Evolutionary conservation across 164 flowering plant species (phyloP), one percentile per base, ranked within the genome.

Genomic region (Annona cherimola): DNA sequence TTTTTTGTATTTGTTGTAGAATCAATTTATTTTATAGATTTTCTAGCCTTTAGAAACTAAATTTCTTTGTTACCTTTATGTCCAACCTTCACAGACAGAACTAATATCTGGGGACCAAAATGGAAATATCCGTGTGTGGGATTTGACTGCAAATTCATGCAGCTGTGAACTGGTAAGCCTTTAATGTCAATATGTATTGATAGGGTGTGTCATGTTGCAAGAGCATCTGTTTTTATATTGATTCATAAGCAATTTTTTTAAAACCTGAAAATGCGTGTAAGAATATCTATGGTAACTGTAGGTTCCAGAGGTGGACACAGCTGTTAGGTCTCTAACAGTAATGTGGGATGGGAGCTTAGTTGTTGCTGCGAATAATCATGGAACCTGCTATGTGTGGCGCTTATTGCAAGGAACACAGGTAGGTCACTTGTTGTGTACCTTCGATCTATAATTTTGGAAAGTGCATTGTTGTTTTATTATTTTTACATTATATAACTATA

Each of bases 331-430:
- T 63, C 75, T 96, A 46, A 96, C 97, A 35, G 95, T 93, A 16
- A 96, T 93, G 99, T 96, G 94, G 94, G 99, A 96, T 80, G 99
- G 99, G 70, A 93, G 96, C 78, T 77, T 96, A 85, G 96, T 93
- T 42, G 98, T 93, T 80, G 99, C 99, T 65, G 99, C 99, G 74
- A 96, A 96, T 75, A 92, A 92, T 78, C 81, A 81, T 70, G 98
- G 99, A 62, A 93, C 98, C 45, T 95, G 99, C 73, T 95, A 93
- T 75, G 97, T 95, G 39, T 95, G 99, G 99, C 94, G 99, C 54
- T 81, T 95, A 83, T 75, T 90, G 74, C 84, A 87, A 41, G 99
- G 99, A 39, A 91, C 83, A 42, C 96, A 90, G 89, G 96, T 87
- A 66, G 39, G 7, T 55, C 45, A 7, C 39, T 64, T 40, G 44